A percentile compares a stretch with the other conserved stretches of the same genome.
Conservation (phyloP, 257 asterid species). For the Petunia axillaris region DNA sequence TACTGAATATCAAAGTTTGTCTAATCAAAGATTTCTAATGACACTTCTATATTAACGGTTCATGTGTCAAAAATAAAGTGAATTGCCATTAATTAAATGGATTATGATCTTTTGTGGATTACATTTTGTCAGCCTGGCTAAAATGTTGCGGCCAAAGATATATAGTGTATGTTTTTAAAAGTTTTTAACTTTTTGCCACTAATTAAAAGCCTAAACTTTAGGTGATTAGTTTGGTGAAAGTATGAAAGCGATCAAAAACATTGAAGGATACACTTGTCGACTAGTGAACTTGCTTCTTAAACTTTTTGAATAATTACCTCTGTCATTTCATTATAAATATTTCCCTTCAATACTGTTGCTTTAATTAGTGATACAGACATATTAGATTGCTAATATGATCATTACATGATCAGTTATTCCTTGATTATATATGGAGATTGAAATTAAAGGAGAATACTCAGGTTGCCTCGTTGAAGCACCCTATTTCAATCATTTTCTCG, state of each 20-base stretch:
- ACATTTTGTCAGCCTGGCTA: not conserved
- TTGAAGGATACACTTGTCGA: constrained; percentile 3
- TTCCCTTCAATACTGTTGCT: not conserved
- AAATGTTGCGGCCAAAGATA: not conserved
- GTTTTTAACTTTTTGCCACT: not conserved
- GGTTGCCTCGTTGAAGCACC: too few species aligned
- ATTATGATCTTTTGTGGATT: not conserved
- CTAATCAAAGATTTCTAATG: not conserved
- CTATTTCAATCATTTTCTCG: too few species aligned
- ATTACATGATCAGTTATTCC: not conserved
- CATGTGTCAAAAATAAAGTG: not conserved
- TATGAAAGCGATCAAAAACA: not conserved
- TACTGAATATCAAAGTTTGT: not conserved
- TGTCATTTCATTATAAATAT: constrained; percentile 8
- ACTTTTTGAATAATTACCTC: not conserved
- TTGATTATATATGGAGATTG: not conserved
- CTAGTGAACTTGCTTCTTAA: not conserved
- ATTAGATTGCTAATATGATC: not conserved
- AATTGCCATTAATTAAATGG: not conserved
- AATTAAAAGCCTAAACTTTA: not conserved
- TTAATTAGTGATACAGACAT: not conserved
- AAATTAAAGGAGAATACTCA: too few species aligned
- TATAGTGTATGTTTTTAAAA: not conserved
- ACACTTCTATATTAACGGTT: not conserved
- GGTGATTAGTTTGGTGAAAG: not conserved